phyloP scores from a whole-genome alignment of 2,329 filamentous ascomycete genomes.

The Beauveria australis region DNA sequence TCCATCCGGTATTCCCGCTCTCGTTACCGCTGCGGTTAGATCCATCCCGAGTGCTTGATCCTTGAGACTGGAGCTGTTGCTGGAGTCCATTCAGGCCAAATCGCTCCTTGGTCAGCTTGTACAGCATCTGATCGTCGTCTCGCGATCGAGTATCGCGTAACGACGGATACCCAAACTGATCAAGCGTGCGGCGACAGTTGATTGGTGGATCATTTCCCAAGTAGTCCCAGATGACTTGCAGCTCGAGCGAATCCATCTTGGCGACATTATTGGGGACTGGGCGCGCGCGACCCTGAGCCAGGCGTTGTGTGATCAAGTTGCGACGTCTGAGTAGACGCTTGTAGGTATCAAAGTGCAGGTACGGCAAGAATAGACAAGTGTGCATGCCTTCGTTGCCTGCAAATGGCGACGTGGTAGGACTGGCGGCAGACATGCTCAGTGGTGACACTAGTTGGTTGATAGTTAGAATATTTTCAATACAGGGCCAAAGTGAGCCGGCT shows the following conservation, averaged over 20 bases:
- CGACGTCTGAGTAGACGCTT: constrained; percentile 47
- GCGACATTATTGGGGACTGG: constrained; percentile 48
- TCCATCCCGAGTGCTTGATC: constrained; percentile 21
- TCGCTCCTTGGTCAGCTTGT: constrained; percentile 52
- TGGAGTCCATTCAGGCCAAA: constrained; percentile 16
- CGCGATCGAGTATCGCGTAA: constrained; percentile 50
- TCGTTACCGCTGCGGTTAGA: constrained; percentile 20
- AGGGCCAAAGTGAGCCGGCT: constrained; percentile 2
- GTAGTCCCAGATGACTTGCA: constrained; percentile 55
- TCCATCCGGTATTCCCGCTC: constrained; percentile 21
- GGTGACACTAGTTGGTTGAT: constrained; percentile 25
- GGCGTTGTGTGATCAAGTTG: constrained; percentile 42
- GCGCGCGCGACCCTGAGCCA: constrained; percentile 44
- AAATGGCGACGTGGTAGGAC: constrained; percentile 22
- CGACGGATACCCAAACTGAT: constrained; percentile 57
- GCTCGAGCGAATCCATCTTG: constrained; percentile 46
- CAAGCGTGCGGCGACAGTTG: constrained; percentile 53
- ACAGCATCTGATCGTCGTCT: constrained; percentile 60
- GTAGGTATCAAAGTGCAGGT: constrained; percentile 59
- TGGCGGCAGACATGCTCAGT: constrained; percentile 21
- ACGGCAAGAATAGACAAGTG: constrained; percentile 47
- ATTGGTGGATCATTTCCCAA: constrained; percentile 52
- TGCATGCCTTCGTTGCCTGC: constrained; percentile 24
- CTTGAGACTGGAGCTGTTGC: constrained; percentile 20
- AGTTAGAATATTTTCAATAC: neutral